Evolutionary conservation across 1,284 basidiomycete species (phyloP), one percentile per base, ranked within the genome.

Genomic region (Sphagnurus paluster): DNA sequence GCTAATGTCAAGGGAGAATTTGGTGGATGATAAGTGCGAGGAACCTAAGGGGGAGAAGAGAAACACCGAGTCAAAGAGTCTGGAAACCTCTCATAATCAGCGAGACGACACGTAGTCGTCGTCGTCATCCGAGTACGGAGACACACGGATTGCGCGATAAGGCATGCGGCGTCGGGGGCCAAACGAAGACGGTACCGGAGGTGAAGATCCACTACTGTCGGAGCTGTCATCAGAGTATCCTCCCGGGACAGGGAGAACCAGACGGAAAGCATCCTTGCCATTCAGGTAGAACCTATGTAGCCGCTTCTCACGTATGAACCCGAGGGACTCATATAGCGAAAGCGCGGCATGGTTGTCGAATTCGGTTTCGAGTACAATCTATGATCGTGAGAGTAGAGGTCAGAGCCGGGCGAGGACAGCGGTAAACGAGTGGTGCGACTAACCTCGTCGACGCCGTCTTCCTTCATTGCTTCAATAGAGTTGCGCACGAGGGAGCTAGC

Each of bases 361-460:
- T 69, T 99, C 97, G 1, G 97, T 99, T 72, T 99, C 97, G 41
- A 99, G 83, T 1, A 96, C 87, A 54, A 98, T 83, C 93, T 96
- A 55, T n/a, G 16, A 32, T 8, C 23, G 37, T 17, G 9, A 2
- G 35, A 8, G 19, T 32, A 33, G 49, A 21, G 23, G 36, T 37
- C 19, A 36, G 26, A 40, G 25, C n/a, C n/a, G n/a, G n/a, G n/a
- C n/a, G n/a, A n/a, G n/a, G n/a, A n/a, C n/a, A n/a, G n/a, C n/a
- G n/a, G n/a, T n/a, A 40, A 9, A 37, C 23, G 28, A 26, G 7
- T 52, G 50, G 36, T 19, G 24, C 14, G 25, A 64, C 74, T 32
- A 37, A 91, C 92, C 80, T 96, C 92, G 52, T 93, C 81, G 2
- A 93, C 93, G 1, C 88, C 88, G 43, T 80, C 73, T 35, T 69